Evolutionary conservation across 192 early-diverging fungal genomes (phyloP).

Genomic region (Gonapodya prolifera): DNA sequence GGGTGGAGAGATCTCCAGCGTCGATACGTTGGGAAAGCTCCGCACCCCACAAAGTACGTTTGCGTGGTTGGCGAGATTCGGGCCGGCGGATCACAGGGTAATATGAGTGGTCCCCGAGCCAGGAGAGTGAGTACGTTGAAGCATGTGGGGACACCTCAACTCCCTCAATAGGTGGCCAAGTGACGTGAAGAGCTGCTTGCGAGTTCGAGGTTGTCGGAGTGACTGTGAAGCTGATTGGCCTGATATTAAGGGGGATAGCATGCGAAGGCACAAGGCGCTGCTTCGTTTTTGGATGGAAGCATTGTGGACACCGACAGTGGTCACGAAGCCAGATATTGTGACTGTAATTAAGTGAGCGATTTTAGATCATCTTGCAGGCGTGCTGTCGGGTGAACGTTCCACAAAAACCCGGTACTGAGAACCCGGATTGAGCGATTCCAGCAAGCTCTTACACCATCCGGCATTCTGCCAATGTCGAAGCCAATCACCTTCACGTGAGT

Average conservation of each 20-base stretch:
- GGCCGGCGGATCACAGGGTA: not conserved
- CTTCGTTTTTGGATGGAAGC: conserved; percentile 62
- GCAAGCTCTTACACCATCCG: not conserved
- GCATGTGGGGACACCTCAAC: not conserved
- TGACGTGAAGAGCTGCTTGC: not conserved
- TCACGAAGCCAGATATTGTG: conserved; percentile 72
- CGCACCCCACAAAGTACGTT: conserved; percentile 23
- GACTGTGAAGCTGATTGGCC: not conserved
- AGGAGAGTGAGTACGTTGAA: not conserved
- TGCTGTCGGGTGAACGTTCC: not conserved
- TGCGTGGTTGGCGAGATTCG: conserved; percentile 9
- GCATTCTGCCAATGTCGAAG: not conserved
- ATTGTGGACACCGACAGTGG: conserved; percentile 64
- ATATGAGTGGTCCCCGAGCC: conserved; percentile 7
- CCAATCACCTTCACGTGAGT: not conserved
- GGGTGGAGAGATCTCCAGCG: conserved; percentile 10
- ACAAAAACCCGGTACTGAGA: not conserved
- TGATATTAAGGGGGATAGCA: not conserved
- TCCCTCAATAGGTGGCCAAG: not conserved
- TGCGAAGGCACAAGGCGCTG: conserved; percentile 61
- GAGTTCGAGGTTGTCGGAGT: not conserved
- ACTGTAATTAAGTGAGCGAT: conserved; percentile 19
- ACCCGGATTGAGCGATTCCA: not conserved
- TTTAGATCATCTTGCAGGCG: not conserved
- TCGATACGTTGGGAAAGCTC: conserved; percentile 19